These are phyloP conservation scores for Citrullus colocynthis DNA, from an alignment of 306 rosid genomes.

Conservation along the genomic window DNA sequence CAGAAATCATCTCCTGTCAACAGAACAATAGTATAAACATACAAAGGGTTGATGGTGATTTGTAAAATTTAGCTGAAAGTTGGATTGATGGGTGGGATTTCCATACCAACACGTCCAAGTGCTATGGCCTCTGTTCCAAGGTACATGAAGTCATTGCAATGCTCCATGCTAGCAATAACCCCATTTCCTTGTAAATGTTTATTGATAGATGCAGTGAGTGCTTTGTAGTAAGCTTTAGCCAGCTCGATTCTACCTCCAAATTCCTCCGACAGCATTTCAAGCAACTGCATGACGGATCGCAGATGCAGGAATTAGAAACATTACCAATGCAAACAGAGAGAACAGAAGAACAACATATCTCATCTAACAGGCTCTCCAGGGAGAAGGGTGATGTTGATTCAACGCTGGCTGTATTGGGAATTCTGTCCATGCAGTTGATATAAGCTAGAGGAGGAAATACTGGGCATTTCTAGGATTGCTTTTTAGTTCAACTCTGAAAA, in stretches of 20 bases:
- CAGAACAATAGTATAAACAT: not conserved
- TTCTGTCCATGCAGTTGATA: not conserved
- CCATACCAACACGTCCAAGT: constrained; percentile 60
- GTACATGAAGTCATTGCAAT: constrained; percentile 71
- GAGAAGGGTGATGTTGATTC: not conserved
- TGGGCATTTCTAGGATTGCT: not conserved
- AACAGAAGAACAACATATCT: no score
- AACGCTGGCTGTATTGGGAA: not conserved
- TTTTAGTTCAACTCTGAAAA: not conserved
- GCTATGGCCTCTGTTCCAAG: constrained; percentile 67
- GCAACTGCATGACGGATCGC: constrained; percentile 27
- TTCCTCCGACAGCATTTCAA: constrained; percentile 60
- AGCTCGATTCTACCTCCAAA: constrained; percentile 59
- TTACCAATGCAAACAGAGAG: not conserved
- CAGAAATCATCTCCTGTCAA: constrained; percentile 67
- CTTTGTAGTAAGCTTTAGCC: constrained; percentile 47
- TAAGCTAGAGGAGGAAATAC: not conserved
- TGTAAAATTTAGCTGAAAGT: not conserved
- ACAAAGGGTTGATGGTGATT: not conserved
- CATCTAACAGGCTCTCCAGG: not conserved
- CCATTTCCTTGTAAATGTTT: constrained; percentile 72
- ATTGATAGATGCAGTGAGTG: constrained; percentile 42
- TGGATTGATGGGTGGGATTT: not conserved
- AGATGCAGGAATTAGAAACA: not conserved
- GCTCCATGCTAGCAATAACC: constrained; percentile 73